Evolutionary conservation across 148 eudicot genomes (phyloP).

Genomic region (Camellia sinensis): DNA sequence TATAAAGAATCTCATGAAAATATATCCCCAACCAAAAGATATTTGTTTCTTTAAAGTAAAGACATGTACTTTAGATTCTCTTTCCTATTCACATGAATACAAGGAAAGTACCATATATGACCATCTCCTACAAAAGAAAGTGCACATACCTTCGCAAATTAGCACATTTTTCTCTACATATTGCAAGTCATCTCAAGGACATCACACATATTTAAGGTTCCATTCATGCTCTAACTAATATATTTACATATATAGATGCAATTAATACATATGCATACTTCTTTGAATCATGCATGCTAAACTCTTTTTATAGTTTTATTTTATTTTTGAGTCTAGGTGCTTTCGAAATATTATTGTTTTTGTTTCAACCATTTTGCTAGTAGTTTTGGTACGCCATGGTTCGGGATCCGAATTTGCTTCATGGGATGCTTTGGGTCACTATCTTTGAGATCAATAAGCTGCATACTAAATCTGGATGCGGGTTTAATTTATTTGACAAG

Average conservation of each 20-base stretch:
- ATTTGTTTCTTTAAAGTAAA: background rate
- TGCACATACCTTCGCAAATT: background rate
- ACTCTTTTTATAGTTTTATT: background rate
- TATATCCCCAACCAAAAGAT: background rate
- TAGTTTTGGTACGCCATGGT: background rate
- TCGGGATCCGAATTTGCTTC: background rate
- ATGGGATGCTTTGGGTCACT: conserved; percentile 5
- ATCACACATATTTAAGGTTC: background rate
- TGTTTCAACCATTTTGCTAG: background rate
- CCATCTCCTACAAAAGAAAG: background rate
- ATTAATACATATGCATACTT: background rate
- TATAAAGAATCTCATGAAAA: too few species aligned
- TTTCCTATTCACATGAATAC: background rate
- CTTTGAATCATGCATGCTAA: background rate
- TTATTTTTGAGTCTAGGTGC: background rate
- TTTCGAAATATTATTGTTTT: too few species aligned
- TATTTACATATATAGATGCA: background rate
- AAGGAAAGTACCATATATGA: background rate
- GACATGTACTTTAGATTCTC: background rate
- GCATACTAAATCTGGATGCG: background rate
- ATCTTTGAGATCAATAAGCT: background rate
- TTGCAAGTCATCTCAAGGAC: background rate
- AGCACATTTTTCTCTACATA: background rate
- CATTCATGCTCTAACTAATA: background rate
- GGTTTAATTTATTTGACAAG: background rate